These are phyloP conservation scores for Alternaria conjuncta DNA, from an alignment of 2,329 filamentous ascomycete species.

Conservation along the genomic window DNA sequence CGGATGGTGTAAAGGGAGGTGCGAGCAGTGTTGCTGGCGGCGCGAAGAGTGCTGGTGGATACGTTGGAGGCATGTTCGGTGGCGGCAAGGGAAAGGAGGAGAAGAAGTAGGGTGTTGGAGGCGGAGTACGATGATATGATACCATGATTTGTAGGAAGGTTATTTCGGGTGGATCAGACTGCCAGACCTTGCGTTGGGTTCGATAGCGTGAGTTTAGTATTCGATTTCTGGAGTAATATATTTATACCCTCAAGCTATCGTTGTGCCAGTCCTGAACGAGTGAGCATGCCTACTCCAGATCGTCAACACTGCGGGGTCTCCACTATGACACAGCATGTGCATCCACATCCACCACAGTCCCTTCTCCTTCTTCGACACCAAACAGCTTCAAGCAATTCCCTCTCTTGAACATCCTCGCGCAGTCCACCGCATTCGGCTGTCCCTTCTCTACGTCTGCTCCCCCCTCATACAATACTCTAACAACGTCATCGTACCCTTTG, in stretches of 20 bases:
- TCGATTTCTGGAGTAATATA: not conserved
- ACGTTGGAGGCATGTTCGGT: slow-evolving; percentile 28
- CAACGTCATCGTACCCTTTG: slow-evolving; percentile 70
- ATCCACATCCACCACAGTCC: slow-evolving; percentile 5
- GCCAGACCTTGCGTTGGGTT: not conserved
- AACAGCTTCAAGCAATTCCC: slow-evolving; percentile 41
- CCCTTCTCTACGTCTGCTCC: slow-evolving; percentile 52
- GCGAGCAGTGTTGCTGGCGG: slow-evolving; percentile 28
- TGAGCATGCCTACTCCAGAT: not conserved
- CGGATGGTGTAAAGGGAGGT: slow-evolving; percentile 41
- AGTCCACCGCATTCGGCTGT: slow-evolving; percentile 55
- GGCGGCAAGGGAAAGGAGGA: slow-evolving; percentile 24
- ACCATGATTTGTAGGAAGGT: not conserved
- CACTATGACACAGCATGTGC: not conserved
- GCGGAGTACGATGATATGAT: not conserved
- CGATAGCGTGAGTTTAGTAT: not conserved
- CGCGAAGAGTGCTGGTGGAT: slow-evolving; percentile 37
- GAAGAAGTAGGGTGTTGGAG: slow-evolving; percentile 20
- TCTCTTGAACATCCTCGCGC: slow-evolving; percentile 56
- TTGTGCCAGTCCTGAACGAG: not conserved
- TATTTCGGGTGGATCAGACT: not conserved
- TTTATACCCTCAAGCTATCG: not conserved
- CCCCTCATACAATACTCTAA: slow-evolving; percentile 59
- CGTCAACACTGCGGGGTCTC: not conserved
- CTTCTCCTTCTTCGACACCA: slow-evolving; percentile 31